A percentile compares a stretch with the other conserved stretches of the same genome.
phyloP scores from a whole-genome alignment of 805 yeast genomes.

The Brettanomyces naardenensis region DNA sequence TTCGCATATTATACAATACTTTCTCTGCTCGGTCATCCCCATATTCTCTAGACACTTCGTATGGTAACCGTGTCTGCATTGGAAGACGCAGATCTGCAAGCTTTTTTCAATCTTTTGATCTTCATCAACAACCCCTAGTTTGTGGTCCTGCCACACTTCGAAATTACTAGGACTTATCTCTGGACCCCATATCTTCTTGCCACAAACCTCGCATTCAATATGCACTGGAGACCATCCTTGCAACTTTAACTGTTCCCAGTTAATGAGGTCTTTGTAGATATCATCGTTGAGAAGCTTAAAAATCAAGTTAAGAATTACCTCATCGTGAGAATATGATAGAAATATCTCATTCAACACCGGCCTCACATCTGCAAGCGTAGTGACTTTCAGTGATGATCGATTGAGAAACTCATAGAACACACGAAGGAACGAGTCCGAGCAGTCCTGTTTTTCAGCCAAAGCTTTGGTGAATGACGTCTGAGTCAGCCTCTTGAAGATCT shows the following conservation, averaged over 20 bases:
- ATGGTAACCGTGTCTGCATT: slow-evolving; percentile 64
- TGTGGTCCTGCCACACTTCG: slow-evolving; percentile 48
- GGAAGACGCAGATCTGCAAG: slow-evolving; percentile 42
- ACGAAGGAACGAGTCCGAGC: slow-evolving; percentile 36
- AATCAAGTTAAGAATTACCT: slow-evolving; percentile 42
- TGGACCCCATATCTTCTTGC: slow-evolving; percentile 64
- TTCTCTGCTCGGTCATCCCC: slow-evolving; percentile 24
- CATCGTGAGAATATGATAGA: slow-evolving; percentile 57
- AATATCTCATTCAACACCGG: slow-evolving; percentile 56
- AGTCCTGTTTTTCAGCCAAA: slow-evolving; percentile 23
- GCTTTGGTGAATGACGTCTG: slow-evolving; percentile 35
- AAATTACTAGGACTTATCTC: slow-evolving; percentile 42
- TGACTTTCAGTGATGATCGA: slow-evolving; percentile 36
- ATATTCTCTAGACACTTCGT: slow-evolving; percentile 44
- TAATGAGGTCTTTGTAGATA: slow-evolving; percentile 38
- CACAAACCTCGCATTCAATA: slow-evolving; percentile 69
- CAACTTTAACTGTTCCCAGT: slow-evolving; percentile 32
- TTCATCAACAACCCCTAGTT: slow-evolving; percentile 8
- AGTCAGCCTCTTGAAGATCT: slow-evolving; percentile 29
- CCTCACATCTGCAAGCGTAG: slow-evolving; percentile 53
- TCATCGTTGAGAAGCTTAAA: slow-evolving; percentile 49
- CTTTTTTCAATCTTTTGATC: slow-evolving; percentile 6
- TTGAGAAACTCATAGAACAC: slow-evolving; percentile 50
- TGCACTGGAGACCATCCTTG: slow-evolving; percentile 57
- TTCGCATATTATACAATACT: slow-evolving; percentile 35